phyloP scores from a whole-genome alignment of 257 asterid species.

The Lantana camara region DNA sequence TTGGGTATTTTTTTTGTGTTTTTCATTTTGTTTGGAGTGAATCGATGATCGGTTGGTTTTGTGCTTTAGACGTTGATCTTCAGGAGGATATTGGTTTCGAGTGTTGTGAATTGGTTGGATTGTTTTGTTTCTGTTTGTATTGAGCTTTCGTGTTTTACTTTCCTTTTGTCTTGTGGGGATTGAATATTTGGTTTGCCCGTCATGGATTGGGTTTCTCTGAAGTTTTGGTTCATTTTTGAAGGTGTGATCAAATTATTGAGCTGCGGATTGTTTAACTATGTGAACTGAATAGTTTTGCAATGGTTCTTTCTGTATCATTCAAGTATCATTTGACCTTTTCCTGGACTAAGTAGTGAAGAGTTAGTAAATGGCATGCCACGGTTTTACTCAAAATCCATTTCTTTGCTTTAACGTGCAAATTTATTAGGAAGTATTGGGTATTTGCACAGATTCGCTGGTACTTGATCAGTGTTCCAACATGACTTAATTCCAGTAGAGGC shows the following conservation, averaged over 20 bases:
- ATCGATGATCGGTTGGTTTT: conserved; percentile 13
- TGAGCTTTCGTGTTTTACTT: background rate
- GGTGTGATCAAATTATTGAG: conserved; percentile 1
- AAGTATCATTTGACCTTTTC: background rate
- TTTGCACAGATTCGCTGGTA: background rate
- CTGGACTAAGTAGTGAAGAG: background rate
- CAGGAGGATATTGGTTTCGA: background rate
- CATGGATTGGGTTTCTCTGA: conserved; percentile 6
- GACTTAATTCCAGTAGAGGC: no score
- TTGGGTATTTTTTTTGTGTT: background rate
- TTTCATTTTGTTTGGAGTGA: background rate
- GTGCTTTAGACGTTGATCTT: conserved; percentile 17
- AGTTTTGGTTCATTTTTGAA: conserved; percentile 7
- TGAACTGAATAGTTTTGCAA: background rate
- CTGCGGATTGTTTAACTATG: background rate
- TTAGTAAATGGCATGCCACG: background rate
- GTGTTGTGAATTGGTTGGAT: background rate
- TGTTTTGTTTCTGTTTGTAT: background rate
- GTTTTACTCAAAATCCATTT: background rate
- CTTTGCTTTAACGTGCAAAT: background rate
- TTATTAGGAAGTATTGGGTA: background rate
- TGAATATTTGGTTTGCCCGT: conserved; percentile 8
- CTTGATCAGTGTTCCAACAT: conserved; percentile 1
- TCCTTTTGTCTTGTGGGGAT: background rate
- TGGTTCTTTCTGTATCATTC: background rate